Evolutionary conservation across 768 basidiomycete genomes (phyloP).

Genomic region (Leccinum barrowsii): DNA sequence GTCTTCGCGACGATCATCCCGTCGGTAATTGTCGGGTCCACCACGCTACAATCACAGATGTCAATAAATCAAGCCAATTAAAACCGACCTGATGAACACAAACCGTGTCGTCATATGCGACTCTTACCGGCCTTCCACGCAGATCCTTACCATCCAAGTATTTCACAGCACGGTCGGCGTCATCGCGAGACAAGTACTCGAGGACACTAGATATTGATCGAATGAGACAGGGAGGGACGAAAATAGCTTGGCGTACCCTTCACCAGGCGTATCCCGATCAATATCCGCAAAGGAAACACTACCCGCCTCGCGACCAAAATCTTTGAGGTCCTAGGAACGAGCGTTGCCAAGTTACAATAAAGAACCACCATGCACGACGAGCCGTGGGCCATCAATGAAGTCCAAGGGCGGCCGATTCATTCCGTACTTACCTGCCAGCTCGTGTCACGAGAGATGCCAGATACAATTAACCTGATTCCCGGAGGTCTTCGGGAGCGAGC

Average conservation of each 20-base stretch:
- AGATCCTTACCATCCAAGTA: conserved; percentile 85
- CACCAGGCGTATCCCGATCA: conserved; percentile 78
- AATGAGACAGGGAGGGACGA: conserved; percentile 1
- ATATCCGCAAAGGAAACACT: conserved; percentile 94
- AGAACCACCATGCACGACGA: conserved; percentile 8
- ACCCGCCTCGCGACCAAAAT: conserved; percentile 92
- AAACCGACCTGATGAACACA: conserved; percentile 21
- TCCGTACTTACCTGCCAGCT: conserved; percentile 92
- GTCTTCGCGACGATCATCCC: conserved; percentile 67
- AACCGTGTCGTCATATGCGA: conserved; percentile 62
- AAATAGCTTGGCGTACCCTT: conserved; percentile 61
- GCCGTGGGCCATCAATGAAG: conserved; percentile 19
- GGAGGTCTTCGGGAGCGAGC: conserved; percentile 73
- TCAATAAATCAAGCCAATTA: background rate
- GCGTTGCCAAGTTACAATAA: conserved; percentile 25
- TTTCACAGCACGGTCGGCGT: conserved; percentile 91
- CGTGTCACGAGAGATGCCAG: conserved; percentile 88
- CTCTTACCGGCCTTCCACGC: conserved; percentile 76
- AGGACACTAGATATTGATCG: conserved; percentile 57
- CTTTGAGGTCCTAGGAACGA: conserved; percentile 85
- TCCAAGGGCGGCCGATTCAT: background rate
- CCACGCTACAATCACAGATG: conserved; percentile 43
- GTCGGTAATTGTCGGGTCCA: conserved; percentile 71
- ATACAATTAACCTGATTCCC: conserved; percentile 80
- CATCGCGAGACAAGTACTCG: conserved; percentile 84